phyloP scores from a whole-genome alignment of 2,329 filamentous ascomycete species.

The Penicillium sp. region DNA sequence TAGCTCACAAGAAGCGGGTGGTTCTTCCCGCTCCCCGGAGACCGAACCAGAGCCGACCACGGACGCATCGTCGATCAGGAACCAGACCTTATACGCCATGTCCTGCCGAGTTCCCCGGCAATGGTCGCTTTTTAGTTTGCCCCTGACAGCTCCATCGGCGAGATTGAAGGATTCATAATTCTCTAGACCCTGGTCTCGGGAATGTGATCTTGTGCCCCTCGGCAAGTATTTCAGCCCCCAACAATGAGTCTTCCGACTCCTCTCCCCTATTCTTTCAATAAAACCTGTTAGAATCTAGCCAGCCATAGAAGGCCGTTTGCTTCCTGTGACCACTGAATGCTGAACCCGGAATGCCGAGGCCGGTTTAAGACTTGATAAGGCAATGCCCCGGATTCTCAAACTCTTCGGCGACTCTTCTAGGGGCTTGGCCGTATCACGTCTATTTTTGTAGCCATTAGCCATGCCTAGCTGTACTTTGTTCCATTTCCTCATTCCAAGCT shows the following conservation, averaged over 20 bases:
- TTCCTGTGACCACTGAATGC: background rate
- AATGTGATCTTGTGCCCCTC: background rate
- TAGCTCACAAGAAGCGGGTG: background rate
- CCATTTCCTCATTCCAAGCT: too few relatives aligned
- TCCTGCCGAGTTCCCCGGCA: background rate
- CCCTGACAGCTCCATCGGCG: background rate
- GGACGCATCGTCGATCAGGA: slow-evolving; percentile 3
- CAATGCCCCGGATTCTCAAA: background rate
- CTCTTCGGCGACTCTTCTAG: background rate
- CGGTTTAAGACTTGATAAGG: background rate
- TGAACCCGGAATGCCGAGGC: background rate
- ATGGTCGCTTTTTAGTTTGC: background rate
- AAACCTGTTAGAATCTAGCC: background rate
- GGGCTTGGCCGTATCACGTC: too few relatives aligned
- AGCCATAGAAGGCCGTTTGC: background rate
- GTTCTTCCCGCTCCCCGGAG: background rate
- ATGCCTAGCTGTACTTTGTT: too few relatives aligned
- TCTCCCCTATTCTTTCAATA: background rate
- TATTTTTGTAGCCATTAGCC: too few relatives aligned
- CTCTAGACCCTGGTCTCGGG: background rate
- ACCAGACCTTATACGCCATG: background rate
- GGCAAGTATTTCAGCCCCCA: background rate
- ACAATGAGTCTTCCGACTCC: background rate
- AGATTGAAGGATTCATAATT: background rate
- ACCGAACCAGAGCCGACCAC: slow-evolving; percentile 1